Base-by-base conservation (phyloP, 192 early-diverging fungal genomes). In the Chytriomyces sp. region DNA sequence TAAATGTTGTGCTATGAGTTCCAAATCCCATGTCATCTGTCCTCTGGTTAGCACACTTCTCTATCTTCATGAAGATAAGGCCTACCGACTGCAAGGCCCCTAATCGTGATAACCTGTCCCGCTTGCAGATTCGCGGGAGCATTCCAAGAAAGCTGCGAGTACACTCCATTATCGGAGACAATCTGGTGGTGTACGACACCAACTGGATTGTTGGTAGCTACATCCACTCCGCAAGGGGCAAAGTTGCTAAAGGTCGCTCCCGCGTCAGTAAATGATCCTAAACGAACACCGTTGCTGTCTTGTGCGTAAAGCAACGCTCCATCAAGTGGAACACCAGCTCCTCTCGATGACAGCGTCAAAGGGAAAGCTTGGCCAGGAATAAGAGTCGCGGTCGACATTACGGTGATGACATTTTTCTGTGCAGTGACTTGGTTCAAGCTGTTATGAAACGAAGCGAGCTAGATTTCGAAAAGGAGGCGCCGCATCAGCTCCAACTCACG, bases 211-310 rank as follows among this genome's bases (percentile, higher is more conserved):
- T 32, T 33, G 7, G 30, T 34, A 33, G 32, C 14, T 34, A 34
- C 60, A 26, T 62, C 28, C 14, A 39, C 14, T 5, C 60, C 60
- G 60, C 60, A 62, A 7, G 10, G 30, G 6, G 60, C 30, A 26
- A 62, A 62, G 38, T 14, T 5, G 5, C 10, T 7, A 12, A 62
- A 38, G 60, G 19, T 32, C 30, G 10, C 38, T 5, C 60, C 60
- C n/a, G 60, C 28, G 60, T 62, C 60, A 5, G 38, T 28, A 34
- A 62, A 62, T 6, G 60, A 62, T 14, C 60, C 60, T 6, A 62
- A 5, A 7, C 60, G 10, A 12, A 36, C 60, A 6, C 34, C 38
- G 10, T 14, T 62, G 30, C 6, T 12, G 6, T 12, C 14, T 6
- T 62, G 30, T 12, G 60, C 60, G n/a, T 22, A 62, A 22, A 62